Conservation (phyloP, 2,329 filamentous ascomycete genomes). For the Penicillium sp. region DNA sequence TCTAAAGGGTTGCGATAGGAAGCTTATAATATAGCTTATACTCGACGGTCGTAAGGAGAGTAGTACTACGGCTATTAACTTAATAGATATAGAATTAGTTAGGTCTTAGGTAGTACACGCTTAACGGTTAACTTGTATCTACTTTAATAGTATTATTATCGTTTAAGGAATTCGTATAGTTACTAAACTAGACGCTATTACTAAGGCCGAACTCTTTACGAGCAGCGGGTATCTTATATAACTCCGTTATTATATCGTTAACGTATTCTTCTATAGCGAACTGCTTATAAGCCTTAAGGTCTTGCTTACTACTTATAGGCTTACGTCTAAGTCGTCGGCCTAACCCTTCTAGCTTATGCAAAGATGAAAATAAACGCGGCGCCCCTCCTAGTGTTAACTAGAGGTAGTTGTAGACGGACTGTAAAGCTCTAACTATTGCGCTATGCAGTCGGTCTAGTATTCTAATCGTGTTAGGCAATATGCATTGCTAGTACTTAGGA, state of each 20-base stretch:
- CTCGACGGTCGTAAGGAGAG: background rate
- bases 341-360: slow-evolving; percentile 21
- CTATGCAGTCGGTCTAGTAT: slow-evolving; percentile 27
- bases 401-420: slow-evolving; percentile 23
- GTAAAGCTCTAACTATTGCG: background rate
- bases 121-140: background rate
- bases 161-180: slow-evolving; percentile 8
- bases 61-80: background rate
- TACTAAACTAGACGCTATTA: background rate
- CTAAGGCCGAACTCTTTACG: slow-evolving; percentile 1
- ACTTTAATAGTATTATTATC: background rate
- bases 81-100: slow-evolving; percentile 3
- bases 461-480: no score
- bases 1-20: no score
- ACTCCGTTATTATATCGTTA: slow-evolving; percentile 33
- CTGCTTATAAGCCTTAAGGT: slow-evolving; percentile 19
- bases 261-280: slow-evolving; percentile 20
- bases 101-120: background rate
- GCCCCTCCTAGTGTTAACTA: slow-evolving; percentile 16
- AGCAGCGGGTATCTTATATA: slow-evolving; percentile 31
- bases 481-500: no score
- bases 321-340: slow-evolving; percentile 19
- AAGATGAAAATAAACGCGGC: slow-evolving; percentile 20
- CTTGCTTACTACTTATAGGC: slow-evolving; percentile 27
- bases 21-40: no score